Base-by-base conservation (phyloP, 495 filamentous ascomycete genomes). In the Diplogelasinospora grovesii region DNA sequence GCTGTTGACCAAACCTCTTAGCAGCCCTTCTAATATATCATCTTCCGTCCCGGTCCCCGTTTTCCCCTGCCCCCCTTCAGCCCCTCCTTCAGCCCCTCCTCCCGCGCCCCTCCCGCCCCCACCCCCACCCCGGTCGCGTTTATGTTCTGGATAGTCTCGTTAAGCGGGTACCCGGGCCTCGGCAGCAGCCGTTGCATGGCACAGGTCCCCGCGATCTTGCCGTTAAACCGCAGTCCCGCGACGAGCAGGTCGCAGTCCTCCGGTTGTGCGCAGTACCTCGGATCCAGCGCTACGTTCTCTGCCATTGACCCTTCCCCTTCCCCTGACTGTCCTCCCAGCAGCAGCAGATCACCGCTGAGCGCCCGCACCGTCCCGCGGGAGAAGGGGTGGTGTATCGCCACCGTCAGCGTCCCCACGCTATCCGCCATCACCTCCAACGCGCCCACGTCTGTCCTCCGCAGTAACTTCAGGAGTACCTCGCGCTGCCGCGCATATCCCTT, bases 401-500 rank as follows among this genome's bases (percentile, higher is more conserved):
- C 32, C 38, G 45, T 46, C 7, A 51, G 65, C 14, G 70, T 62
- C 20, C 60, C 56, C n/a, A 54, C 46, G 41, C 52, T 59, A 41
- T 56, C 54, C 26, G 49, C 56, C 48, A 63, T 54, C 22, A 60
- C 38, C 32, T 65, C 64, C 24, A 65, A 41, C 18, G 46, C 44
- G 15, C 36, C 47, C 20, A 48, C 42, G 8, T 38, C 34, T 3
- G 36, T 25, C 16, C 34, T 35, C 3, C 41, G 33, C 2, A 54
- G 27, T 13, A 57, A 53, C 10, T 44, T 46, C 26, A 48, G 44
- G 18, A 62, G 52, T 8, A 66, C 39, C 2, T 18, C 20, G 13
- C 58, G 52, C 43, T 74, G 68, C 10, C 46, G 48, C 4, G 19
- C 36, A 42, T 66, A 76, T 15, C 71, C 72, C 29, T 45, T 45